A percentile compares a stretch with the other conserved stretches of the same genome.
These are phyloP conservation scores for Paradendryphiella salina DNA, from an alignment of 2,329 filamentous ascomycete species.

Conservation along the genomic window DNA sequence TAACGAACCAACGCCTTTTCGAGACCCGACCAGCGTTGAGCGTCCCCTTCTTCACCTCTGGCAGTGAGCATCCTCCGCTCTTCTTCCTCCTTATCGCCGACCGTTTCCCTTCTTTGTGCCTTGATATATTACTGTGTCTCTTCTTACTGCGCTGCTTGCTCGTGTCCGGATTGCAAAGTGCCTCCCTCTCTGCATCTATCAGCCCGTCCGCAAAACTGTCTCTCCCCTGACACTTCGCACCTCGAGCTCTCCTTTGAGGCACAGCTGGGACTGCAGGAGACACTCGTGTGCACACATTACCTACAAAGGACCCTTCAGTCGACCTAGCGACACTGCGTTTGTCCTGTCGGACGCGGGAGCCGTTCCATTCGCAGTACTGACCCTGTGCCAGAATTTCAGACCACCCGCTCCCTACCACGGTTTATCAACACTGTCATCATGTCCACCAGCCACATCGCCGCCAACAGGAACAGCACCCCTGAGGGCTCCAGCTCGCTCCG, in stretches of 20 bases:
- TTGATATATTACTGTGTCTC: slow-evolving; percentile 28
- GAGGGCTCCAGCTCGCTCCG: slow-evolving; percentile 85
- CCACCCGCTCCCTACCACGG: neutral
- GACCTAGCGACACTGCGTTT: slow-evolving; percentile 10
- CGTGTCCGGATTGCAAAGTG: slow-evolving; percentile 11
- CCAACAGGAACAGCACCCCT: slow-evolving; percentile 94
- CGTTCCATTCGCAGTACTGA: slow-evolving; percentile 2
- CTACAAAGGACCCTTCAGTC: slow-evolving; percentile 1
- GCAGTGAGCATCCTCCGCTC: slow-evolving; percentile 16
- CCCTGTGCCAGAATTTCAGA: slow-evolving; percentile 7
- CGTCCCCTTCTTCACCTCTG: slow-evolving; percentile 14
- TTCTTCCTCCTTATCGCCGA: slow-evolving; percentile 9
- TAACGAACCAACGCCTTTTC: slow-evolving; percentile 17
- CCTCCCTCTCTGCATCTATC: slow-evolving; percentile 21
- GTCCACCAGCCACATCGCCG: slow-evolving; percentile 54
- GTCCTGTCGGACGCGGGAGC: neutral
- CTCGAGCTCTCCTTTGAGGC: slow-evolving; percentile 37
- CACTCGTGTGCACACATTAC: slow-evolving; percentile 19
- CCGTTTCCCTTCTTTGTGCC: slow-evolving; percentile 28
- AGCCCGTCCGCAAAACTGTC: slow-evolving; percentile 15
- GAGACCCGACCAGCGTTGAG: slow-evolving; percentile 5
- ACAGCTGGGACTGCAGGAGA: slow-evolving; percentile 40
- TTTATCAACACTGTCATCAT: slow-evolving; percentile 38
- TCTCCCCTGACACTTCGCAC: slow-evolving; percentile 24
- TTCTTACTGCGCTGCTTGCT: slow-evolving; percentile 23